phyloP scores from a whole-genome alignment of 192 early-diverging fungal species.

The Cetraspora pellucida region DNA sequence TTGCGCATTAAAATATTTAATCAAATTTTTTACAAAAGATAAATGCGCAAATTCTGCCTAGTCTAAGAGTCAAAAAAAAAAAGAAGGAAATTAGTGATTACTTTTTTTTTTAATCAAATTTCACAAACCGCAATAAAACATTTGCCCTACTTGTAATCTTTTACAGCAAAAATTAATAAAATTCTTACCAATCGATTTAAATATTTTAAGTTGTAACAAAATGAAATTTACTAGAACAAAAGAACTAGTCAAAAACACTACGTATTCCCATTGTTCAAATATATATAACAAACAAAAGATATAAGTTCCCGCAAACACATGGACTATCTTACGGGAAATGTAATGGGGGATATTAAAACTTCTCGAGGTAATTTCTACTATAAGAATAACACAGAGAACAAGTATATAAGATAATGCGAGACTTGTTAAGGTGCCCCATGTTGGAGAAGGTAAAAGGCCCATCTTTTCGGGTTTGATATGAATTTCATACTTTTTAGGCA shows the following conservation, averaged over 20 bases:
- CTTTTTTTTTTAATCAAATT: no score
- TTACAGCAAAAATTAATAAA: no score
- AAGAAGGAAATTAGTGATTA: no score
- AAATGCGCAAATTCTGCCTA: no score
- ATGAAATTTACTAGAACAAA: slow-evolving; percentile 11
- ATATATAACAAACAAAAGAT: slow-evolving; percentile 22
- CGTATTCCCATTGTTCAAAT: slow-evolving; percentile 40
- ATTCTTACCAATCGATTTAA: slow-evolving; percentile 21
- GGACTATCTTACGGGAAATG: slow-evolving; percentile 37
- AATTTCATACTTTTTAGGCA: no score
- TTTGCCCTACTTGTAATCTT: no score
- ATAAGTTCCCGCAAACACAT: slow-evolving; percentile 30
- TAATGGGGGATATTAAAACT: background rate
- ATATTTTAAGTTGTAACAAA: background rate
- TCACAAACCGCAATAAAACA: no score
- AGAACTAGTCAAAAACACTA: slow-evolving; percentile 4
- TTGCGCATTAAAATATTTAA: no score
- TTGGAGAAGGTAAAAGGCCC: slow-evolving; percentile 4
- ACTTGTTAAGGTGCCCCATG: background rate
- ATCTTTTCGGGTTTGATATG: background rate
- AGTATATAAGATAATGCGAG: slow-evolving; percentile 5
- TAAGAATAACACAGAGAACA: background rate
- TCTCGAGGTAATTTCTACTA: slow-evolving; percentile 10
- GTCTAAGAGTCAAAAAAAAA: no score
- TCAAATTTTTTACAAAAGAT: no score